Conservation (phyloP, 768 basidiomycete genomes). For the Hemileccinum rubropunctum region DNA sequence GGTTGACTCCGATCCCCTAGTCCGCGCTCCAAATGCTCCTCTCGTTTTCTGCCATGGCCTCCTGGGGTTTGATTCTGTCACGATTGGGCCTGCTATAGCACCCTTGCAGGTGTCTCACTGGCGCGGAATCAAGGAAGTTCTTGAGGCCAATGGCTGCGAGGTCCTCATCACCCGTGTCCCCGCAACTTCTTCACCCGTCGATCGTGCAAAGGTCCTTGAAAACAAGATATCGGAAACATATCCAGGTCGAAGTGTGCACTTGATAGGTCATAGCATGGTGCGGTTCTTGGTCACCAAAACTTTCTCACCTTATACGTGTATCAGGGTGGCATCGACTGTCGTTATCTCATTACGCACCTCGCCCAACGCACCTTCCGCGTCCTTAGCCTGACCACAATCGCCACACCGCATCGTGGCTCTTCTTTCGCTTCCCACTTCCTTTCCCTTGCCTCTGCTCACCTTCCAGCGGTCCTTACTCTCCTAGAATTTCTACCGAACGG, state of each 20-base stretch:
- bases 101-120: conserved; percentile 90
- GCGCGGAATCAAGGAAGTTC: conserved; percentile 93
- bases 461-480: conserved; percentile 68
- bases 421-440: conserved; percentile 92
- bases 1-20: conserved; percentile 35
- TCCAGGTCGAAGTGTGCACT: conserved; percentile 81
- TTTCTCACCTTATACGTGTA: conserved; percentile 13
- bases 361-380: conserved; percentile 75
- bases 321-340: conserved; percentile 91
- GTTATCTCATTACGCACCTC: conserved; percentile 83
- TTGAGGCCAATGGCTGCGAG: conserved; percentile 84
- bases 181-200: conserved; percentile 83
- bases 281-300: conserved; percentile 1
- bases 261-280: conserved; percentile 84
- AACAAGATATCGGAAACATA: conserved; percentile 75
- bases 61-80: conserved; percentile 84
- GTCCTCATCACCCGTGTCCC: conserved; percentile 94
- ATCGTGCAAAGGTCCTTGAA: conserved; percentile 89
- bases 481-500: conserved; percentile 88
- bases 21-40: conserved; percentile 77
- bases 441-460: conserved; percentile 58
- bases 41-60: conserved; percentile 96
- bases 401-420: conserved; percentile 92
- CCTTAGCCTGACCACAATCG: conserved; percentile 88
- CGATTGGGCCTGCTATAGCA: conserved; percentile 71